These are phyloP conservation scores for Lobosporangium transversale DNA, from an alignment of 192 early-diverging fungal genomes.

Conservation along the genomic window DNA sequence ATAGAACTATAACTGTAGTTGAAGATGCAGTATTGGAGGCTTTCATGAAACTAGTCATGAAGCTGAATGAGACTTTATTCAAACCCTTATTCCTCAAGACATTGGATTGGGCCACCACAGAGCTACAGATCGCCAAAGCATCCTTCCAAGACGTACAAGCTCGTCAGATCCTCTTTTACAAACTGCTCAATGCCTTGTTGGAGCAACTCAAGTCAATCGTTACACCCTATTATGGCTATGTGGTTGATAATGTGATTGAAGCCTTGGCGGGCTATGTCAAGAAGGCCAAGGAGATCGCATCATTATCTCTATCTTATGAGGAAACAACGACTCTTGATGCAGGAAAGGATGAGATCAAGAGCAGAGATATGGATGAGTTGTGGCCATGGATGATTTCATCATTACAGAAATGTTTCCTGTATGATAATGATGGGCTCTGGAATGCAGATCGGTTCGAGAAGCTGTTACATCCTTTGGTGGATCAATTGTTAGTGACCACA, in stretches of 20 bases:
- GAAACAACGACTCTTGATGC: conserved; percentile 8
- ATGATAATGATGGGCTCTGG: conserved; percentile 78
- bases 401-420: conserved; percentile 70
- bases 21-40: conserved; percentile 78
- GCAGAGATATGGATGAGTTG: conserved; percentile 61
- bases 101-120: conserved; percentile 77
- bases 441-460: conserved; percentile 80
- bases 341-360: conserved; percentile 19
- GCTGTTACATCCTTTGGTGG: conserved; percentile 73
- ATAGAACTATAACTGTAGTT: conserved; percentile 56
- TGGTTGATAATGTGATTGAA: conserved; percentile 74
- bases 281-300: conserved; percentile 24
- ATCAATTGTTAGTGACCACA: conserved; percentile 76
- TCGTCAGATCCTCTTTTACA: conserved; percentile 57
- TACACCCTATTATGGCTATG: conserved; percentile 81
- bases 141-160: conserved; percentile 35
- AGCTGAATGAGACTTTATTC: conserved; percentile 95
- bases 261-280: conserved; percentile 63
- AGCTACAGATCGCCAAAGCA: conserved; percentile 43
- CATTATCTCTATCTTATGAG: too few species aligned
- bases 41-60: conserved; percentile 86
- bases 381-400: conserved; percentile 81
- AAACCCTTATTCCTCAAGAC: conserved; percentile 91
- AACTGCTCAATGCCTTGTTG: conserved; percentile 52
- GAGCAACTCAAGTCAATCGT: conserved; percentile 64